Conservation (phyloP, 306 rosid genomes). For the Medicago ruthenica region DNA sequence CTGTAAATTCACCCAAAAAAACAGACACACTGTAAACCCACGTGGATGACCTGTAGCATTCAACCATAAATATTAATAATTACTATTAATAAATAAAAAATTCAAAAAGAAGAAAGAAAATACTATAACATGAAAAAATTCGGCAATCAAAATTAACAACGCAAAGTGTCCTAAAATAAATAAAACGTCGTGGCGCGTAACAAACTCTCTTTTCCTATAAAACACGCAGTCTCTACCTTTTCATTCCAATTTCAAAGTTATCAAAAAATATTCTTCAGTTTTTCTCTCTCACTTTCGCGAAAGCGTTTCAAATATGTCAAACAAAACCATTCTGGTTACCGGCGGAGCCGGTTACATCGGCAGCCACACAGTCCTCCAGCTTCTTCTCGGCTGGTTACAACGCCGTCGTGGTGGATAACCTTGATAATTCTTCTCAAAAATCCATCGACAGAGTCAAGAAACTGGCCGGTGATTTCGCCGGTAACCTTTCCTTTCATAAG, state of each 20-base stretch:
- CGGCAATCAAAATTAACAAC: slow-evolving; percentile 8
- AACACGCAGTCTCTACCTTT: background rate
- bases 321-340: slow-evolving; percentile 69
- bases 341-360: slow-evolving; percentile 99
- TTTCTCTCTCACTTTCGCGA: background rate
- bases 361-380: slow-evolving; percentile 93
- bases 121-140: background rate
- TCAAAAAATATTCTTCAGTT: background rate
- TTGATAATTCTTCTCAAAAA: slow-evolving; percentile 75
- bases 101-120: background rate
- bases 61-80: background rate
- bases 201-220: slow-evolving; percentile 32
- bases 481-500: slow-evolving; percentile 75
- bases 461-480: slow-evolving; percentile 73
- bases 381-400: slow-evolving; percentile 73
- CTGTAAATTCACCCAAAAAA: slow-evolving; percentile 26
- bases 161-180: slow-evolving; percentile 7
- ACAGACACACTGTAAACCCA: slow-evolving; percentile 31
- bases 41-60: slow-evolving; percentile 47
- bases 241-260: slow-evolving; percentile 27
- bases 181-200: slow-evolving; percentile 43
- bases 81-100: background rate
- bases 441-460: slow-evolving; percentile 65
- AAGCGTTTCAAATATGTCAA: slow-evolving; percentile 49
- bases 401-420: slow-evolving; percentile 73